Percentiles rank a stretch among this genome's conserved stretches.
These are phyloP conservation scores for Neurospora sublineolata DNA, from an alignment of 495 filamentous ascomycete genomes.

Conservation along the genomic window DNA sequence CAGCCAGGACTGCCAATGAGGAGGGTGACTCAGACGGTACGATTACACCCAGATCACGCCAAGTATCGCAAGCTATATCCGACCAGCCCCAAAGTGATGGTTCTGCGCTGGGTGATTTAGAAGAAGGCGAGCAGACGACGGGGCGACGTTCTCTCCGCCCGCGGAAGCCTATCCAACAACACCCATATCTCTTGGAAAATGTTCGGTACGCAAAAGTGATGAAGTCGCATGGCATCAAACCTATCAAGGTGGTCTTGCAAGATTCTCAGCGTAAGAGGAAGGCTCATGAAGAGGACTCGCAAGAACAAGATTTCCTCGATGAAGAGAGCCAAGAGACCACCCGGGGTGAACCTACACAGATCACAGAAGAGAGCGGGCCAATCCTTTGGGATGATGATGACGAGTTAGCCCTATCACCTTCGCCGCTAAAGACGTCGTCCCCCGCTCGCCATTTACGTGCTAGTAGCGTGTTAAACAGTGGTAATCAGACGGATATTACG, in stretches of 20 bases:
- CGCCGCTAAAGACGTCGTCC: constrained; percentile 17
- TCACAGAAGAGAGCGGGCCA: constrained; percentile 18
- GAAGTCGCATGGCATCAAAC: constrained; percentile 50
- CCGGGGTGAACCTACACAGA: constrained; percentile 9
- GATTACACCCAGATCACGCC: neutral
- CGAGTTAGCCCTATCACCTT: constrained; percentile 18
- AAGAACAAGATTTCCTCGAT: constrained; percentile 35
- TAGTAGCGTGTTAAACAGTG: constrained; percentile 16
- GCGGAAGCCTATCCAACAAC: constrained; percentile 63
- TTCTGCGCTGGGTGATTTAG: constrained; percentile 1
- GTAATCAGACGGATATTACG: constrained; percentile 17
- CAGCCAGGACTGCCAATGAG: neutral
- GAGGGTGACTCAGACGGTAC: too few species aligned
- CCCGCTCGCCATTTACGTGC: constrained; percentile 1
- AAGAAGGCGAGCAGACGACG: constrained; percentile 9
- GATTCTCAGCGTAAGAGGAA: constrained; percentile 19
- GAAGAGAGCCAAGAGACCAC: constrained; percentile 37
- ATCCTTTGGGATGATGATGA: constrained; percentile 12
- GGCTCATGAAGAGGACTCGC: constrained; percentile 31
- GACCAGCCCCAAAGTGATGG: neutral
- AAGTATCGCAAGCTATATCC: neutral
- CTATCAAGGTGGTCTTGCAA: constrained; percentile 38
- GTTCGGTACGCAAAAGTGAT: constrained; percentile 52
- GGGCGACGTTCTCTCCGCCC: constrained; percentile 43
- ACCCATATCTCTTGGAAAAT: constrained; percentile 59